phyloP scores from a whole-genome alignment of 169 alveolate species.

The Miamiensis avidus region DNA sequence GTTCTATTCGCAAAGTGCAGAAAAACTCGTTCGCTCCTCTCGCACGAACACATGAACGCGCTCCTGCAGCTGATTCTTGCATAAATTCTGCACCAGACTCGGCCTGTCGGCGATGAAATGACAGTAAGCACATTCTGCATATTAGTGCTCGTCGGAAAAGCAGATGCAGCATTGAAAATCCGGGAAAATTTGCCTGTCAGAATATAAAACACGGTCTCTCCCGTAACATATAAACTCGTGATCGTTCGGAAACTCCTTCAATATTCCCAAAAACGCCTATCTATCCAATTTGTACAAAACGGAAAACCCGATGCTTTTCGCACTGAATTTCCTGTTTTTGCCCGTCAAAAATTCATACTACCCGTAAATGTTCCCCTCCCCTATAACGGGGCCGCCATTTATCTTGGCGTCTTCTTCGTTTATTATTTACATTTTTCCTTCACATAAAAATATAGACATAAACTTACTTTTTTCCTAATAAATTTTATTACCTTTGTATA shows the following conservation, averaged over 20 bases:
- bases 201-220: not conserved
- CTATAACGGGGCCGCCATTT: not conserved
- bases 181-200: not conserved
- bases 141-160: not conserved
- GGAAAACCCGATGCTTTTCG: not conserved
- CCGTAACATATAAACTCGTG: not conserved
- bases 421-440: no score
- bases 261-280: not conserved
- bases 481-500: not conserved
- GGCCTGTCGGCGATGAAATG: no score
- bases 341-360: not conserved
- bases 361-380: not conserved
- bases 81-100: no score
- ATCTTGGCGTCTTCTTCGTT: not conserved
- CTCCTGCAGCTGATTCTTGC: no score
- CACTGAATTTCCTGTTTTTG: not conserved
- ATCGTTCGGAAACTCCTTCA: not conserved
- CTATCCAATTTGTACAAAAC: not conserved
- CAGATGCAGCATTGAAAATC: not conserved
- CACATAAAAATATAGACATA: no score
- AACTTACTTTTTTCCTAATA: no score
- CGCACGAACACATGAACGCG: no score
- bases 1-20: no score
- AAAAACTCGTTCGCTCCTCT: no score
- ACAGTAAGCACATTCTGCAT: not conserved